phyloP scores from a whole-genome alignment of 306 rosid genomes.

The Erythrophleum fordii region DNA sequence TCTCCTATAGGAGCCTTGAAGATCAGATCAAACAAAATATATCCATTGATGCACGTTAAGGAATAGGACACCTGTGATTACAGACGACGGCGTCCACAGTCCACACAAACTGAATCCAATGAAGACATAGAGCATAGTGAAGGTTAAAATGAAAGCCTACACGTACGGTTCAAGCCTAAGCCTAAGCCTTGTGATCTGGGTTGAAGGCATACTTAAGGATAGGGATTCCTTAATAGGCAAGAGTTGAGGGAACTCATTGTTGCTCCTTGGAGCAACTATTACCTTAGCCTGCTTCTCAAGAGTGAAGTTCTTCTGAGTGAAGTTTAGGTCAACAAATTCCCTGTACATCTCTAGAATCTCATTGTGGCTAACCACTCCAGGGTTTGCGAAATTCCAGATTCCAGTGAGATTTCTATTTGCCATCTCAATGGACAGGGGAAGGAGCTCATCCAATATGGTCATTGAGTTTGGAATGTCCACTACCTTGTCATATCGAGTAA shows the following conservation, averaged over 20 bases:
- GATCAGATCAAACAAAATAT: no score
- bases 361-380: slow-evolving; percentile 93
- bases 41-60: no score
- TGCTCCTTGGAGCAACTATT: slow-evolving; percentile 85
- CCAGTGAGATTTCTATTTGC: slow-evolving; percentile 88
- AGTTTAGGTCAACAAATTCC: no score
- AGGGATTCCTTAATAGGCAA: slow-evolving; percentile 86
- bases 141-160: no score
- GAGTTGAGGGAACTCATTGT: slow-evolving; percentile 84
- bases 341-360: no score
- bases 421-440: slow-evolving; percentile 86
- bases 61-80: no score
- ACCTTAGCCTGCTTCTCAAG: slow-evolving; percentile 55
- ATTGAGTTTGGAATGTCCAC: slow-evolving; percentile 90
- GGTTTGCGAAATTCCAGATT: slow-evolving; percentile 91
- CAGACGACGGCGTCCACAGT: no score
- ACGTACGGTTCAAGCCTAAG: no score
- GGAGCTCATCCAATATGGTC: slow-evolving; percentile 90
- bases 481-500: slow-evolving; percentile 81
- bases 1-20: no score
- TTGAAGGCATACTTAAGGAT: slow-evolving; percentile 70
- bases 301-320: no score
- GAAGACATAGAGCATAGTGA: no score
- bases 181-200: slow-evolving; percentile 68
- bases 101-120: no score